Evolutionary conservation across 2,329 filamentous ascomycete genomes (phyloP), one percentile per base, ranked within the genome.

Genomic region (Teratosphaeria epicoccoides): DNA sequence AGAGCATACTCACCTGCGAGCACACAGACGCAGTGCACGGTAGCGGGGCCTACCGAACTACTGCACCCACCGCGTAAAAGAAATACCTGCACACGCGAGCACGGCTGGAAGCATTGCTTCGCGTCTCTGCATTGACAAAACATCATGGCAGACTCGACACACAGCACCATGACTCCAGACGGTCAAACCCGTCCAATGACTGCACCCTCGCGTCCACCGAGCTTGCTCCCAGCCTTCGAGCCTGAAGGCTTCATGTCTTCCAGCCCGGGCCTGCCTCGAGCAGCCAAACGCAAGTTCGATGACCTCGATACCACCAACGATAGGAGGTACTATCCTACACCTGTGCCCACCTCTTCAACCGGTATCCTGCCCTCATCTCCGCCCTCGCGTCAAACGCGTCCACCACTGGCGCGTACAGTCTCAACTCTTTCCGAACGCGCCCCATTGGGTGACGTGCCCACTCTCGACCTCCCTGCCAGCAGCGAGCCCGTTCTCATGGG

Each of bases 291-390:
- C 66, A 84, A 83, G 64, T 73, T 71, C 60, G 68, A 70, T 50
- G 72, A 73, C 54, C 46, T 79, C 78, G 53, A 71, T 65, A 58
- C 66, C 57, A 57, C 73, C 70, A 51, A 70, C 59, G 23, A 24
- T 22, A 24, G 44, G 44, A 88, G 85, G 65, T 73, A 71, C 62
- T 97, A 97, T 72, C 93, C 93, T 43, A 97, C 93, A 2, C 93
- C 93, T 1, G 80, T 95, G 55, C 90, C 91, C 20, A 96, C 91
- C 4, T 97, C 93, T 3, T 95, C 88, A 59, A 95, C 91, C 45
- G 88, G 87, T 63, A 88, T 96, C 62, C 75, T 95, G 59, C 88
- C 87, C 33, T 94, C 88, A 46, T 61, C 59, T 51, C 90, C 90
- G 46, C 84, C 86, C 66, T 61, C 75, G 60, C 74, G 72, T 66